phyloP scores from a whole-genome alignment of 805 yeast species.

The Candida berthetii region DNA sequence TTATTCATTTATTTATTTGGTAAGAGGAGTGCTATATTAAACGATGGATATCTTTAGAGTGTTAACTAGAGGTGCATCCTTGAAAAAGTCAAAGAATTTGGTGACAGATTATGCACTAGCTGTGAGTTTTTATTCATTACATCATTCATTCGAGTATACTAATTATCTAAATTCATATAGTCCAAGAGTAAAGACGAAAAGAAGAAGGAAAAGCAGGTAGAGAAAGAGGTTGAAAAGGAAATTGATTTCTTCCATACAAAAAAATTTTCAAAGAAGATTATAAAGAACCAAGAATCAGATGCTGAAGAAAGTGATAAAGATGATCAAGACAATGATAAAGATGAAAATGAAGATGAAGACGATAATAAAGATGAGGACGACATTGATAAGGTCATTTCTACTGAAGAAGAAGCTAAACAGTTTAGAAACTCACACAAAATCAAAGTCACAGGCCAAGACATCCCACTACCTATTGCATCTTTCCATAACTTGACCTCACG shows the following conservation, averaged over 20 bases:
- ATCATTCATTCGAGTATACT: neutral
- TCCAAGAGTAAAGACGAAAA: conserved; percentile 5
- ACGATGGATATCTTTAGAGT: conserved; percentile 86
- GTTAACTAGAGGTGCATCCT: conserved; percentile 77
- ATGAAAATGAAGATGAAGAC: conserved; percentile 15
- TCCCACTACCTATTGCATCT: conserved; percentile 88
- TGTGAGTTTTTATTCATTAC: neutral
- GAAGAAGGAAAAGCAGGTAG: conserved; percentile 32
- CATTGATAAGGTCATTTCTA: conserved; percentile 33
- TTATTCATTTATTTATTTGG: too few relatives aligned
- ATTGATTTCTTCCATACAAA: conserved; percentile 76
- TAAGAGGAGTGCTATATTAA: neutral
- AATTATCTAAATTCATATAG: neutral
- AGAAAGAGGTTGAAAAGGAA: conserved; percentile 57
- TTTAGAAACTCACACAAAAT: conserved; percentile 57
- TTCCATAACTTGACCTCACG: conserved; percentile 74
- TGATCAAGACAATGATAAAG: conserved; percentile 19
- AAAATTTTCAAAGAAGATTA: conserved; percentile 24
- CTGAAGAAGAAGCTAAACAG: conserved; percentile 50
- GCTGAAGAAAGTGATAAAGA: conserved; percentile 7
- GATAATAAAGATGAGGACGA: conserved; percentile 21
- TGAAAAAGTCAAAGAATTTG: conserved; percentile 44
- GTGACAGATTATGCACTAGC: conserved; percentile 22
- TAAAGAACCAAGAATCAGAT: conserved; percentile 11
- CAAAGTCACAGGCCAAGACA: conserved; percentile 77